These are phyloP conservation scores for Salix purpurea DNA, from an alignment of 345 rosid genomes.

Conservation along the genomic window DNA sequence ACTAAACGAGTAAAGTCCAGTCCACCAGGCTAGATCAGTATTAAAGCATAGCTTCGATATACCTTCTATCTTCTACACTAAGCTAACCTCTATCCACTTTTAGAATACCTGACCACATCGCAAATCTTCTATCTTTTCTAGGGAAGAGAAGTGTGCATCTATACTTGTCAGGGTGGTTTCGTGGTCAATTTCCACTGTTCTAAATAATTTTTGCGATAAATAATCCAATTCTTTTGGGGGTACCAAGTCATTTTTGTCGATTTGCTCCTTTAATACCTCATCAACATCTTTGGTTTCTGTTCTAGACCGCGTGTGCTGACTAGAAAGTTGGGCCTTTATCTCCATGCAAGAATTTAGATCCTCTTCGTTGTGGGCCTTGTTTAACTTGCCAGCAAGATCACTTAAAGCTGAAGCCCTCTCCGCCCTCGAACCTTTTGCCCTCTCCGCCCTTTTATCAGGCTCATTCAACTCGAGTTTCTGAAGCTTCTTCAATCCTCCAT, in stretches of 20 bases:
- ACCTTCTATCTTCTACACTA: not conserved
- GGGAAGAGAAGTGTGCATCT: conserved; percentile 44
- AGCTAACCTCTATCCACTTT: not conserved
- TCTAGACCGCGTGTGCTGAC: conserved; percentile 10
- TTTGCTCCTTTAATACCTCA: conserved; percentile 18
- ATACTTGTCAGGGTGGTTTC: conserved; percentile 41
- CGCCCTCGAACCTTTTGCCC: conserved; percentile 26
- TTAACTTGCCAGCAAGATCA: conserved; percentile 67
- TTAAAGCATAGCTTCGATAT: not conserved
- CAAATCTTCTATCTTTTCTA: conserved; percentile 48
- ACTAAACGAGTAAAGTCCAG: not conserved
- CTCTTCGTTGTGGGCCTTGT: conserved; percentile 71
- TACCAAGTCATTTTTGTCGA: conserved; percentile 16
- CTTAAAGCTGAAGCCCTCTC: conserved; percentile 49
- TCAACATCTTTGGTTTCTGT: conserved; percentile 20
- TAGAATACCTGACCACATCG: conserved; percentile 7
- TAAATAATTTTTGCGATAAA: conserved; percentile 34
- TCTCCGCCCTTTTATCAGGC: conserved; percentile 29
- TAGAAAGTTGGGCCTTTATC: conserved; percentile 46
- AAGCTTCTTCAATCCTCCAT: conserved; percentile 61
- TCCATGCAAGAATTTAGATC: conserved; percentile 72
- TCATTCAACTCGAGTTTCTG: conserved; percentile 27
- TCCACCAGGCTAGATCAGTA: not conserved
- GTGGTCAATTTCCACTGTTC: conserved; percentile 49
- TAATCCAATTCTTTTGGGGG: conserved; percentile 21